A percentile compares a stretch with the other conserved stretches of the same genome.
Evolutionary conservation across 2,329 filamentous ascomycete species (phyloP).

Genomic region (Cryphonectria japonica): DNA sequence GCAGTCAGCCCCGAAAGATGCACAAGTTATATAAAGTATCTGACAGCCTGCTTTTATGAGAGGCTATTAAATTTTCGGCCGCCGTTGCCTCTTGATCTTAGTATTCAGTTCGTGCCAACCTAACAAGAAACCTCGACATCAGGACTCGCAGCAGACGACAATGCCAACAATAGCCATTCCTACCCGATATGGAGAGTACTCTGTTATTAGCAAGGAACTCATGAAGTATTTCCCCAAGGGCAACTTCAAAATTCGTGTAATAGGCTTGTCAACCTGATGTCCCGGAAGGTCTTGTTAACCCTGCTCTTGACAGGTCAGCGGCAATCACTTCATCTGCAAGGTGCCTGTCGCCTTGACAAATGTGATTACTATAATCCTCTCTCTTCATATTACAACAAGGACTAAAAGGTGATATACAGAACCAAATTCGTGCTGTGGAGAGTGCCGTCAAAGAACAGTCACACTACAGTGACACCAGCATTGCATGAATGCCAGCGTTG

Average conservation of each 20-base stretch:
- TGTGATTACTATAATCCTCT: background rate
- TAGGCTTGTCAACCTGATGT: background rate
- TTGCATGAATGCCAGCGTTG: background rate
- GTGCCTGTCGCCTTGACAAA: background rate
- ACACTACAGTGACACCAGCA: background rate
- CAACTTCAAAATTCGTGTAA: background rate
- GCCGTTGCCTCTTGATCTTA: background rate
- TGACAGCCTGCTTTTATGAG: too few relatives aligned
- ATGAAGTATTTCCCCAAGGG: background rate
- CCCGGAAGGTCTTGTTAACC: background rate
- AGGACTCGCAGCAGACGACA: background rate
- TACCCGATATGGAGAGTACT: background rate
- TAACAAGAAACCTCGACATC: background rate
- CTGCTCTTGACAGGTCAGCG: background rate
- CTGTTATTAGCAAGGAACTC: background rate
- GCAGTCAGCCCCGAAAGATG: background rate
- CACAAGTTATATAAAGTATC: background rate
- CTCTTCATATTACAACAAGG: background rate
- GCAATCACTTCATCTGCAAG: background rate
- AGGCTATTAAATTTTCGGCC: background rate
- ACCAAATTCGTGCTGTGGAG: background rate
- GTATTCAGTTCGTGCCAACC: background rate
- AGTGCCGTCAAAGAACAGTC: background rate
- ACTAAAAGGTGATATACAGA: background rate
- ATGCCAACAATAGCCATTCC: slow-evolving; percentile 1